Evolutionary conservation across 2,329 filamentous ascomycete genomes (phyloP), one percentile per base, ranked within the genome.

Genomic region (Fusarium paranaense): DNA sequence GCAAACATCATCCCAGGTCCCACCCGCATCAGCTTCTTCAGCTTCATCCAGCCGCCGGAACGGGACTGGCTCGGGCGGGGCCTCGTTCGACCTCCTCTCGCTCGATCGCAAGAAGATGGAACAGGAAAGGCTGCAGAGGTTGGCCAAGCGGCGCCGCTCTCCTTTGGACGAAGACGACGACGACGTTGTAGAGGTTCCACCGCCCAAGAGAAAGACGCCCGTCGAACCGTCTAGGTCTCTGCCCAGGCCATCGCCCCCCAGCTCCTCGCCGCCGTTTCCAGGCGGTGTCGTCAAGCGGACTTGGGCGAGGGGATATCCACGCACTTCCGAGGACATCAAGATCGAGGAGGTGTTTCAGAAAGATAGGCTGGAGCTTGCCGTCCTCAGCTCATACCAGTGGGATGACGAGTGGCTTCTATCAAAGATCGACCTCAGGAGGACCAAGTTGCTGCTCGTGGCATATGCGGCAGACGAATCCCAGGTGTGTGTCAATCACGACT

Each of bases 311-410:
- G 91, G 92, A 4, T 90, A 89, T 72, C 85, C 88, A 2, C 87
- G 93, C 38, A 85, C 81, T 0, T 86, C 85, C 6, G 89, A 95
- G 70, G 94, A 97, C 71, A 94, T 98, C 79, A 97, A 91, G 69
- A 91, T 98, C 45, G 94, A 97, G 78, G 95, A 98, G 80, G 89
- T 98, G 0, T 83, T 98, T 1, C 93, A 97, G 80, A 92, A 90
- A 70, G 83, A 90, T 2, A 87, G 91, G 14, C 86, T 98, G 10
- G 86, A 93, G 60, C 89, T 95, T 42, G 95, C 94, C 1, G 89
- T 98, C 0, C 84, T 98, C 6, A 97, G 95, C 76, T 94, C 96
- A 0, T 98, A 93, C 76, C 91, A 96, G 80, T 97, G 94, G 91
- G 93, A 98, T 72, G 89, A 92, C 16, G 88, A 93, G 32, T 98